A percentile compares a stretch with the other conserved stretches of the same genome.
Evolutionary conservation across 2,329 filamentous ascomycete species (phyloP).

Genomic region (Verticillium alfalfae): DNA sequence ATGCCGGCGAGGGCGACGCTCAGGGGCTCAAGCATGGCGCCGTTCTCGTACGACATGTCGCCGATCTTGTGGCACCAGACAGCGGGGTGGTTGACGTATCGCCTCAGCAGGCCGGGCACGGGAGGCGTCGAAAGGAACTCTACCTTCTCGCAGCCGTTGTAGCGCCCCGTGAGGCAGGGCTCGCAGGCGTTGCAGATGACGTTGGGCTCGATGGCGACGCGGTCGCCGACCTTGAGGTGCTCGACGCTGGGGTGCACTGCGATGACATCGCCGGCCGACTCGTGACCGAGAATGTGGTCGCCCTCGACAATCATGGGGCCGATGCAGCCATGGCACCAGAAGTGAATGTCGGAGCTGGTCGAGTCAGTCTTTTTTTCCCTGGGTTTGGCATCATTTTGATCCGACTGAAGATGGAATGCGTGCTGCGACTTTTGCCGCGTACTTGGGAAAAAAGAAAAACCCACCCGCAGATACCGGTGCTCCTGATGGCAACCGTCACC

Average conservation of each 20-base stretch:
- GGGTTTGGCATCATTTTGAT: background rate
- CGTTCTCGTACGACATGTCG: conserved; percentile 86
- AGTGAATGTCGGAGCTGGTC: conserved; percentile 82
- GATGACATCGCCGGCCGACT: conserved; percentile 80
- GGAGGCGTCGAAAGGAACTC: conserved; percentile 88
- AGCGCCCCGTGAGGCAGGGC: conserved; percentile 84
- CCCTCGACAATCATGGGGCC: conserved; percentile 89
- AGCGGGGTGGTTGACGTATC: conserved; percentile 93
- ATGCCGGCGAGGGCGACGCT: conserved; percentile 85
- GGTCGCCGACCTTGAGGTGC: conserved; percentile 74
- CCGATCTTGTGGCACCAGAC: conserved; percentile 96
- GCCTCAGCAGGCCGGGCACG: conserved; percentile 76
- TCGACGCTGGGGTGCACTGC: conserved; percentile 78
- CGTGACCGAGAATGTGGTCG: conserved; percentile 90
- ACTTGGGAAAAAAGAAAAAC: conserved; percentile 10
- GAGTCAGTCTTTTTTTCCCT: conserved; percentile 9
- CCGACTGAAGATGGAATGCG: too few relatives aligned
- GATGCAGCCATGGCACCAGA: conserved; percentile 94
- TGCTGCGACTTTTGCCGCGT: background rate
- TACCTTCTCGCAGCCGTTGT: conserved; percentile 89
- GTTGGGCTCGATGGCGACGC: conserved; percentile 90
- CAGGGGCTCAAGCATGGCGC: conserved; percentile 84
- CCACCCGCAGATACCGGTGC: conserved; percentile 93
- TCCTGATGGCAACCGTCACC: conserved; percentile 84
- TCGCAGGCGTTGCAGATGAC: conserved; percentile 88